Evolutionary conservation across 2,329 filamentous ascomycete genomes (phyloP).

Genomic region (Escovopsis sp.): DNA sequence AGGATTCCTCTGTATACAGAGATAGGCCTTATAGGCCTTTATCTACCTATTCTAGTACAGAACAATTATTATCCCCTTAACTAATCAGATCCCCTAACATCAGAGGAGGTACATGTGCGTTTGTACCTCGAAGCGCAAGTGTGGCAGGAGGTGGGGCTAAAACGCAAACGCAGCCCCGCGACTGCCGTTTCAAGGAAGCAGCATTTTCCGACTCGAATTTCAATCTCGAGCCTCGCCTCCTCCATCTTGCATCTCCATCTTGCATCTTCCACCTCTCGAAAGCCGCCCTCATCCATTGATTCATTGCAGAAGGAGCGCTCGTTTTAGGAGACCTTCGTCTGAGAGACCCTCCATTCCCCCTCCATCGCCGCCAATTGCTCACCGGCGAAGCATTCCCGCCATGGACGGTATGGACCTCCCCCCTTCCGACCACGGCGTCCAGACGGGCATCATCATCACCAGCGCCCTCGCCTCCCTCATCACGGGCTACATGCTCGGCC

Average conservation of each 20-base stretch:
- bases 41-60: too few species aligned
- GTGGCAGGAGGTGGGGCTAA: neutral
- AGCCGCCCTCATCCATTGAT: neutral
- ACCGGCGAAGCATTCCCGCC: conserved; percentile 1
- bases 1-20: too few species aligned
- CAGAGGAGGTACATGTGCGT: too few species aligned
- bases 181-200: too few species aligned
- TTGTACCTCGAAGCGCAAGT: neutral
- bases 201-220: neutral
- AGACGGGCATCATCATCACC: conserved; percentile 49
- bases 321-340: neutral
- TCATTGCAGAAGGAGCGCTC: neutral
- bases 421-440: conserved; percentile 23
- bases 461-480: conserved; percentile 62
- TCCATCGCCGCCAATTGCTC: neutral
- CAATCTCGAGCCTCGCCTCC: neutral
- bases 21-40: too few species aligned
- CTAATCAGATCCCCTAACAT: too few species aligned
- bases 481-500: conserved; percentile 66
- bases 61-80: too few species aligned
- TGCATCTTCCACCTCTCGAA: neutral
- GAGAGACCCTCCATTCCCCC: neutral
- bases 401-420: conserved; percentile 9
- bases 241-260: neutral
- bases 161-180: neutral